phyloP scores from a whole-genome alignment of 75 land plant species.

The Gnetum montanum region DNA sequence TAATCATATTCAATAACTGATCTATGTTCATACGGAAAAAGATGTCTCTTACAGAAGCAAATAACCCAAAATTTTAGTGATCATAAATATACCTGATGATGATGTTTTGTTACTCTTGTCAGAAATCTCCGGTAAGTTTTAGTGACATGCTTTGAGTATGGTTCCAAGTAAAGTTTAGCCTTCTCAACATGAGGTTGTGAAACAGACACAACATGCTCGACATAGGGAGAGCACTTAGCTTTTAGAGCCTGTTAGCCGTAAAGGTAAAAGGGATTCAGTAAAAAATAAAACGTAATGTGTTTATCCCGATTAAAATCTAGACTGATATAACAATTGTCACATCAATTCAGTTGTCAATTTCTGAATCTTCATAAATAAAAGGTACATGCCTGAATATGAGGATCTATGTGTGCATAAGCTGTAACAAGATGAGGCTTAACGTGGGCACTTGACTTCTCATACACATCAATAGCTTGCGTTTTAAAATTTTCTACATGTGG shows the following conservation, averaged over 20 bases:
- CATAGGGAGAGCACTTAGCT: no score
- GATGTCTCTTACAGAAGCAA: no score
- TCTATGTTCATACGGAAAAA: no score
- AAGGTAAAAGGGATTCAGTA: no score
- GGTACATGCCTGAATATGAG: constrained; percentile 8
- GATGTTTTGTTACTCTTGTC: constrained; percentile 35
- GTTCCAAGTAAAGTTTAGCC: constrained; percentile 20
- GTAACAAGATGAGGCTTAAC: constrained; percentile 32
- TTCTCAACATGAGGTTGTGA: constrained; percentile 51
- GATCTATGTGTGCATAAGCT: constrained; percentile 19
- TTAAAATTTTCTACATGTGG: constrained; percentile 33
- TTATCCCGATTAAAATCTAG: no score
- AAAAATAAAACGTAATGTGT: no score
- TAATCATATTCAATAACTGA: no score
- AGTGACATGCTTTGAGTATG: constrained; percentile 32
- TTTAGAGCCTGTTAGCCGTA: no score
- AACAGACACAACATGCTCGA: constrained; percentile 41
- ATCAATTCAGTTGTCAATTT: no score
- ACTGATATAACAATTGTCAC: no score
- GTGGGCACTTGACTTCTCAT: constrained; percentile 22
- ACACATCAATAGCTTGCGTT: constrained; percentile 23
- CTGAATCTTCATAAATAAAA: neutral
- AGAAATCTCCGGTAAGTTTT: constrained; percentile 34
- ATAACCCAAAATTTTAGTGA: no score
- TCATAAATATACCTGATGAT: constrained; percentile 56